Conservation (phyloP, 176 grass and related monocot species). For the Rhipidocladum racemiflorum region DNA sequence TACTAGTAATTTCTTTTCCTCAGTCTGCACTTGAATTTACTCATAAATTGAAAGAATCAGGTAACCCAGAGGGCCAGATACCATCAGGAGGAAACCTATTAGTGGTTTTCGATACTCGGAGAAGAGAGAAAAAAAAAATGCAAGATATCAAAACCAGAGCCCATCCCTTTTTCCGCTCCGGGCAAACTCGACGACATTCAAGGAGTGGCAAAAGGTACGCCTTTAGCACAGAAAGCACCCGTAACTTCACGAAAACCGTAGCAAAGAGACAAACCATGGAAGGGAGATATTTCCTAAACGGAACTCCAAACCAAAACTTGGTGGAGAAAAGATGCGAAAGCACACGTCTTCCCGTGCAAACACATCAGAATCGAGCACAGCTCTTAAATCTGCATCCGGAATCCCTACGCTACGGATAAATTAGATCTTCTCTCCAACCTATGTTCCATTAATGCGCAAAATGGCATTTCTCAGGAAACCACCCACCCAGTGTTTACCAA, state of each 20-base stretch:
- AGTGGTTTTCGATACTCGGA: background rate
- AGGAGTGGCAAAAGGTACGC: no score
- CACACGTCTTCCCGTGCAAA: background rate
- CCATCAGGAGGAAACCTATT: background rate
- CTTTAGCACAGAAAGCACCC: background rate
- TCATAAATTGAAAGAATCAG: background rate
- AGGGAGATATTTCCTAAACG: background rate
- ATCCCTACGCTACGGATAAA: background rate
- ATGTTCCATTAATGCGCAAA: background rate
- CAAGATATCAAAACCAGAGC: background rate
- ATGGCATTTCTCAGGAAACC: background rate
- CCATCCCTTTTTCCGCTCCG: background rate
- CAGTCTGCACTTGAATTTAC: background rate
- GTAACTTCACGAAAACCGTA: background rate
- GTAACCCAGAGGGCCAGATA: no score
- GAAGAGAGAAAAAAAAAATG: background rate
- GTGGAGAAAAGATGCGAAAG: background rate
- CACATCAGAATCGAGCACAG: background rate
- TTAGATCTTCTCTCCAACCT: background rate
- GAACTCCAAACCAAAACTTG: background rate
- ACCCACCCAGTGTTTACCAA: background rate
- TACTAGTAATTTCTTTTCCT: background rate
- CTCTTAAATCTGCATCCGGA: background rate
- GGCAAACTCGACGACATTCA: background rate
- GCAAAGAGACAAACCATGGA: background rate